phyloP scores from a whole-genome alignment of 78 protist species.

The Dictyostelium purpureum region DNA sequence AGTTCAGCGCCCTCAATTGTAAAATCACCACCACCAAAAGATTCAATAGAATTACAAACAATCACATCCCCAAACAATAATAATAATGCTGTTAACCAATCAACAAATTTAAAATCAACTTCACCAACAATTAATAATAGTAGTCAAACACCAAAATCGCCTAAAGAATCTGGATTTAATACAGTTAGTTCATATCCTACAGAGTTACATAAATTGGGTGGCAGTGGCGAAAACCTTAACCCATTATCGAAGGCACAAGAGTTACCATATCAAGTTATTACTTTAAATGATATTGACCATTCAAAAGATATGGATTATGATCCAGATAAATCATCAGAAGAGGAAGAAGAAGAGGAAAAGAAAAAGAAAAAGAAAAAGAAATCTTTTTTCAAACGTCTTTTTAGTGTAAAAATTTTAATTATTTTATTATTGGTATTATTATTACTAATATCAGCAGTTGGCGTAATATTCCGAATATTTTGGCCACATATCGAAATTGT shows the following conservation, averaged over 20 bases:
- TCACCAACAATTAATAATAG: background rate
- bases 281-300: background rate
- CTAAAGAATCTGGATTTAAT: conserved; percentile 1
- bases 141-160: no score
- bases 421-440: background rate
- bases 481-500: conserved; percentile 27
- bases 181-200: background rate
- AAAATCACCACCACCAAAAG: conserved; percentile 8
- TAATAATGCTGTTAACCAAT: background rate
- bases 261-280: conserved; percentile 16
- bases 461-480: conserved; percentile 45
- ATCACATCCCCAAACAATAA: background rate
- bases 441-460: conserved; percentile 10
- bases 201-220: background rate
- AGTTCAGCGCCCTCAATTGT: background rate
- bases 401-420: background rate
- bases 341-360: conserved; percentile 7
- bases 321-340: background rate
- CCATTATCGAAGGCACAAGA: conserved; percentile 66
- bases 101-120: background rate
- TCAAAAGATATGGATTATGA: conserved; percentile 33
- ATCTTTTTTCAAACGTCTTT: background rate
- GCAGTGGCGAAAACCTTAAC: background rate
- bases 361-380: conserved; percentile 27
- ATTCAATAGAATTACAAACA: background rate